Percentiles rank a stretch among this genome's conserved stretches.
Conservation (phyloP, 2,329 filamentous ascomycete species). For the Talaromyces sp. region DNA sequence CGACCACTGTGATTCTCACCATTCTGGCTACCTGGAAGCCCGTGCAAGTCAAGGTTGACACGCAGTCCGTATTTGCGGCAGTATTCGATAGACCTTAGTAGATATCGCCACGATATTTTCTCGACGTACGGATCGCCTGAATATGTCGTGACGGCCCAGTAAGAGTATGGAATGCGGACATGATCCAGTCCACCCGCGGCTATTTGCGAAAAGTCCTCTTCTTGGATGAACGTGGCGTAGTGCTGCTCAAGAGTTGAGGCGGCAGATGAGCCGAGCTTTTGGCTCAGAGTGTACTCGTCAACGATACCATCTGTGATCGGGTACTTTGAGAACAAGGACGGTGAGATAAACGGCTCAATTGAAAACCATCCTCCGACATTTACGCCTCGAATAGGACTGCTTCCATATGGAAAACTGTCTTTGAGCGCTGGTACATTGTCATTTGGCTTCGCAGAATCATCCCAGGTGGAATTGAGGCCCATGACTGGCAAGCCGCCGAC, state of each 20-base stretch:
- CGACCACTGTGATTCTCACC: slow-evolving; percentile 95
- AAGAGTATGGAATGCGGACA: slow-evolving; percentile 90
- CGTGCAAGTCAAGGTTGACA: slow-evolving; percentile 89
- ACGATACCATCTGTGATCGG: slow-evolving; percentile 58
- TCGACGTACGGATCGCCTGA: slow-evolving; percentile 81
- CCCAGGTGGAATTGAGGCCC: slow-evolving; percentile 78
- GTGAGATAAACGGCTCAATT: slow-evolving; percentile 91
- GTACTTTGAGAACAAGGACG: slow-evolving; percentile 75
- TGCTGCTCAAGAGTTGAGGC: slow-evolving; percentile 76
- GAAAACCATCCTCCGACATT: slow-evolving; percentile 93
- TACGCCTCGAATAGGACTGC: slow-evolving; percentile 76
- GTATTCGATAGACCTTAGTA: slow-evolving; percentile 89
- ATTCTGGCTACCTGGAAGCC: slow-evolving; percentile 87
- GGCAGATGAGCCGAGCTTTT: slow-evolving; percentile 60
- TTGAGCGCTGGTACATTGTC: slow-evolving; percentile 71
- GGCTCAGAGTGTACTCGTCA: slow-evolving; percentile 79
- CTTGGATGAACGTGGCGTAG: slow-evolving; percentile 82
- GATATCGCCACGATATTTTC: slow-evolving; percentile 85
- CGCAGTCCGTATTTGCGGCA: slow-evolving; percentile 85
- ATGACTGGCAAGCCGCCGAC: slow-evolving; percentile 87
- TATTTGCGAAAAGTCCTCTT: slow-evolving; percentile 78
- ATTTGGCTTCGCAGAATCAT: slow-evolving; percentile 75
- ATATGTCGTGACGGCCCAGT: slow-evolving; percentile 88
- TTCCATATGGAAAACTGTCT: slow-evolving; percentile 71
- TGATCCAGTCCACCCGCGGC: slow-evolving; percentile 86